Percentiles rank a stretch among this genome's conserved stretches.
phyloP scores from a whole-genome alignment of 805 yeast genomes.

The Candida loeiensis region DNA sequence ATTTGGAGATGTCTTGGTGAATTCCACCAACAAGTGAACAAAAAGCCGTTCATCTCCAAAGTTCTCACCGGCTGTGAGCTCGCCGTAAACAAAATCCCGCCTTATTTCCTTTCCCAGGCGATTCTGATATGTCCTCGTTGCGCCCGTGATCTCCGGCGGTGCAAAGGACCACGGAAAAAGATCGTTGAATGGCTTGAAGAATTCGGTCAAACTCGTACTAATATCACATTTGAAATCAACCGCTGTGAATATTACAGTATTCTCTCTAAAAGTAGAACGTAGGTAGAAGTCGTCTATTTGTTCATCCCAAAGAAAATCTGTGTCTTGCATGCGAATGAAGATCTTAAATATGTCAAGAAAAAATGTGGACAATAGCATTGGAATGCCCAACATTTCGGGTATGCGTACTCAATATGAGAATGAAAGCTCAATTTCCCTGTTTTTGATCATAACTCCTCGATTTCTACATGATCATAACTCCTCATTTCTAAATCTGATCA shows the following conservation, averaged over 20 bases:
- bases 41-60: conserved; percentile 46
- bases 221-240: not conserved
- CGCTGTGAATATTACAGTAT: conserved; percentile 3
- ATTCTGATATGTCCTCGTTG: conserved; percentile 3
- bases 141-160: conserved; percentile 5
- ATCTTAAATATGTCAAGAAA: not conserved
- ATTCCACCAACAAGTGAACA: conserved; percentile 34
- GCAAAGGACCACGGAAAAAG: conserved; percentile 21
- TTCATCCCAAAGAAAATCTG: conserved; percentile 7
- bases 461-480: no score
- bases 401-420: no score
- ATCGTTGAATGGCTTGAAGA: conserved; percentile 17
- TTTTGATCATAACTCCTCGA: no score
- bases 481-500: no score
- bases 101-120: conserved; percentile 1
- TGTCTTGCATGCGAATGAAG: conserved; percentile 1
- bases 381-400: no score
- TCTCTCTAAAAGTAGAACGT: not conserved
- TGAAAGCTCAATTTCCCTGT: no score
- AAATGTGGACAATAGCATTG: not conserved
- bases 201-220: conserved; percentile 7
- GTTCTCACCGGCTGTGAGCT: conserved; percentile 41
- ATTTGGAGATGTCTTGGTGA: conserved; percentile 20
- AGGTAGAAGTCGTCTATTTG: conserved; percentile 5
- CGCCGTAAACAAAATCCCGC: conserved; percentile 35